phyloP scores from a whole-genome alignment of 306 rosid genomes.

The Lotus japonicus region DNA sequence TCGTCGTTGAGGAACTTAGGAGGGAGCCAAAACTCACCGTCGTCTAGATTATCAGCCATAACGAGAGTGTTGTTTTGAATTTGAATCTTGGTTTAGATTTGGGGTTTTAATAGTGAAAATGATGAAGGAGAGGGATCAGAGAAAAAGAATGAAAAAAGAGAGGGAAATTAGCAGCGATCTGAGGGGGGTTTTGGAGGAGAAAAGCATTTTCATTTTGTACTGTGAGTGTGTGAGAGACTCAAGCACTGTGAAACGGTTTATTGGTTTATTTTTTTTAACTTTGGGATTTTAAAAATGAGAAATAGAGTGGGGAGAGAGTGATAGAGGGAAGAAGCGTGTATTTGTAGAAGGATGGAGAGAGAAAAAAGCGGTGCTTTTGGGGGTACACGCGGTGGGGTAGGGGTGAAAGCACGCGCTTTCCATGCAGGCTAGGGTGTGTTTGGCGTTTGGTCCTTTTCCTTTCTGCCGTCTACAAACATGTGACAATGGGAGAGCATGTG shows the following conservation, averaged over 20 bases:
- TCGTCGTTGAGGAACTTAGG: slow-evolving; percentile 52
- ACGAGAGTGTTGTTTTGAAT: not conserved
- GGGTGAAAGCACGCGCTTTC: not conserved
- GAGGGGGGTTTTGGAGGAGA: not conserved
- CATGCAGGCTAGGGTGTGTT: not conserved
- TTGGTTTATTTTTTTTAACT: not conserved
- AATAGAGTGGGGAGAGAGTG: not conserved
- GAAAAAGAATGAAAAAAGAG: not conserved
- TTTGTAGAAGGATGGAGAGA: not conserved
- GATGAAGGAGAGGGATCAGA: no score
- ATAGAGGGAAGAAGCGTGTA: not conserved
- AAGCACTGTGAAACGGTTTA: slow-evolving; percentile 18
- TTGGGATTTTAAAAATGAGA: not conserved
- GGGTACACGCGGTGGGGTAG: not conserved
- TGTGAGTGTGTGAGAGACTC: not conserved
- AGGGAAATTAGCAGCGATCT: not conserved
- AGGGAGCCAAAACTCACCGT: slow-evolving; percentile 74
- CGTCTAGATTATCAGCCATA: slow-evolving; percentile 52
- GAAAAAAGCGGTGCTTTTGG: slow-evolving; percentile 4
- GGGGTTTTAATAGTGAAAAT: no score
- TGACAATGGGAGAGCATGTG: no score
- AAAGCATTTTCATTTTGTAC: not conserved
- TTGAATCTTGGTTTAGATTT: no score
- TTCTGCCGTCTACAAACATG: not conserved
- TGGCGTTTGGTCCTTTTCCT: not conserved